Conservation (phyloP, 1,284 basidiomycete species). For the Coniferiporia sulphurascens region DNA sequence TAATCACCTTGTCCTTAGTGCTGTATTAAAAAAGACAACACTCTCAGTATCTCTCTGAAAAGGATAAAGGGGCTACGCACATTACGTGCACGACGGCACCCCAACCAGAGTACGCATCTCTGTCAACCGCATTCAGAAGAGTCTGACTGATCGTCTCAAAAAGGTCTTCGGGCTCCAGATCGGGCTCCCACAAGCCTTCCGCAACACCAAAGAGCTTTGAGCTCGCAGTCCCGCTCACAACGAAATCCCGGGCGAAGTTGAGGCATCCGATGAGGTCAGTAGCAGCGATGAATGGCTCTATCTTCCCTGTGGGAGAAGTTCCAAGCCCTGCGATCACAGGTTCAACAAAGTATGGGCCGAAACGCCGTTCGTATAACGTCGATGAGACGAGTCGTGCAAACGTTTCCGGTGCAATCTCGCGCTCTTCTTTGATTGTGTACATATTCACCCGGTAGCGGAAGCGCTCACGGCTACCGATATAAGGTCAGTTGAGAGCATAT, state of each 20-base stretch:
- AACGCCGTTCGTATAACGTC: constrained; percentile 96
- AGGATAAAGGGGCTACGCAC: constrained; percentile 48
- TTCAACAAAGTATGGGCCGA: constrained; percentile 96
- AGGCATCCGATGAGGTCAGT: constrained; percentile 96
- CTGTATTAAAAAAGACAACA: constrained; percentile 36
- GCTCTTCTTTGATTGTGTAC: constrained; percentile 99
- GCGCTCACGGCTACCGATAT: constrained; percentile 63
- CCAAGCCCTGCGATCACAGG: constrained; percentile 93
- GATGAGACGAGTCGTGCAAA: constrained; percentile 96
- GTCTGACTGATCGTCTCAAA: constrained; percentile 99
- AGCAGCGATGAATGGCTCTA: constrained; percentile 93
- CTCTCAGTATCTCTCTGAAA: constrained; percentile 3
- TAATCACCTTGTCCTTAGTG: constrained; percentile 82
- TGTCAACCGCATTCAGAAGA: constrained; percentile 90
- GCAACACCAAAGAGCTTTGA: constrained; percentile 96
- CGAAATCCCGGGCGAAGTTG: constrained; percentile 95
- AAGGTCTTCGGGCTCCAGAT: constrained; percentile 92
- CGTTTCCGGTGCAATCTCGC: constrained; percentile 94
- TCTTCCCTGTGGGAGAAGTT: constrained; percentile 66
- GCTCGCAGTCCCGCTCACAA: constrained; percentile 92
- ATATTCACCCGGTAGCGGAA: constrained; percentile 96
- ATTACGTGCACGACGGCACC: constrained; percentile 94
- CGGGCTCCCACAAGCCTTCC: constrained; percentile 98
- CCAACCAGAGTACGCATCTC: constrained; percentile 97
- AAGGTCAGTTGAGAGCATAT: background rate